A percentile compares a stretch with the other conserved stretches of the same genome.
These are phyloP conservation scores for Penicillium sp. DNA, from an alignment of 2,329 filamentous ascomycete species.

Conservation along the genomic window DNA sequence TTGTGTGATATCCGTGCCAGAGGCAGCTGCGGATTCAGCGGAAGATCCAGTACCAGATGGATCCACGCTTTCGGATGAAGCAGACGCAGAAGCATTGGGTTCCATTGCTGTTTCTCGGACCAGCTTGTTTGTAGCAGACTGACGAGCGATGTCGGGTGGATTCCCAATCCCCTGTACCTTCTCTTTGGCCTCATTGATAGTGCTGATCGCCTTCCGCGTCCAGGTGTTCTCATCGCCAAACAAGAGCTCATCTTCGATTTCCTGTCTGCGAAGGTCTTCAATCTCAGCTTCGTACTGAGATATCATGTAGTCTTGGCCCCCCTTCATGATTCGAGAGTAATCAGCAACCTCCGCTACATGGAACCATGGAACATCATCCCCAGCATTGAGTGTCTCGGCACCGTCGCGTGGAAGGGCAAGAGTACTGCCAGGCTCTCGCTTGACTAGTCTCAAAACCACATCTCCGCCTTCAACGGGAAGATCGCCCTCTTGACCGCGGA, in stretches of 20 bases:
- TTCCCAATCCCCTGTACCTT: conserved; percentile 72
- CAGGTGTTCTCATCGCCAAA: conserved; percentile 94
- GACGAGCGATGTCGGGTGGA: conserved; percentile 60
- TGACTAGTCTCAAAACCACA: conserved; percentile 85
- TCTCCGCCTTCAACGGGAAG: conserved; percentile 84
- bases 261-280: conserved; percentile 73
- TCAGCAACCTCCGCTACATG: conserved; percentile 92
- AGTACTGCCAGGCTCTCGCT: conserved; percentile 78
- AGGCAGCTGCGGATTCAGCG: conserved; percentile 28
- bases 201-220: conserved; percentile 81
- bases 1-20: conserved; percentile 13
- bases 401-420: conserved; percentile 86
- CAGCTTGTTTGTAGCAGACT: conserved; percentile 57
- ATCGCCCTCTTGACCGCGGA: conserved; percentile 82
- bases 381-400: conserved; percentile 69
- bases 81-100: conserved; percentile 58
- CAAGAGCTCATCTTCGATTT: conserved; percentile 86
- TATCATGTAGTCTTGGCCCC: conserved; percentile 84
- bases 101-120: conserved; percentile 58
- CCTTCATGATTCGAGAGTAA: conserved; percentile 95
- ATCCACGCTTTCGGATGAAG: conserved; percentile 55
- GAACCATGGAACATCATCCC: conserved; percentile 89
- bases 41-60: conserved; percentile 52
- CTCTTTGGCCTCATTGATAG: conserved; percentile 77
- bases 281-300: conserved; percentile 82